Conservation (phyloP, 345 rosid genomes). For the Sisymbrium irio region DNA sequence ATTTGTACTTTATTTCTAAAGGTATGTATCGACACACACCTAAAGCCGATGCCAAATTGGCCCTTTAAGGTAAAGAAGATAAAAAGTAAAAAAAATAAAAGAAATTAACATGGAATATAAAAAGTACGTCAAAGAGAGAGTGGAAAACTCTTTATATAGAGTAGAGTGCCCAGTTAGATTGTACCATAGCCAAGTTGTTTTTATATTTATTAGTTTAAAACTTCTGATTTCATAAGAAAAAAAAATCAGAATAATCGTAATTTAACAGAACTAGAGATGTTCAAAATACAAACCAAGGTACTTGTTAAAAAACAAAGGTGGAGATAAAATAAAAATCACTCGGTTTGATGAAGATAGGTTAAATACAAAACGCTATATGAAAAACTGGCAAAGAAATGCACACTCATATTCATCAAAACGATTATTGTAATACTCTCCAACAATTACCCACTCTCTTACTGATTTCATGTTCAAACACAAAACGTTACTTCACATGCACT, state of each 20-base stretch:
- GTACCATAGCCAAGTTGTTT: not conserved
- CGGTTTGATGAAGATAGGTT: not conserved
- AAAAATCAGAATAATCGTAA: too few relatives aligned
- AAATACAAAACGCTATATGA: not conserved
- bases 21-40: not conserved
- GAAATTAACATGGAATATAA: not conserved
- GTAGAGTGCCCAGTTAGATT: not conserved
- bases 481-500: constrained; percentile 31
- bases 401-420: constrained; percentile 4
- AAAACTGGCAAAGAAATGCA: constrained; percentile 9
- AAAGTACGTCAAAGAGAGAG: not conserved
- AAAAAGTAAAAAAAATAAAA: not conserved
- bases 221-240: not conserved
- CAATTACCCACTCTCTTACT: constrained; percentile 31
- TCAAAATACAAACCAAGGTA: not conserved
- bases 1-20: not conserved
- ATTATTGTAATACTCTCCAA: constrained; percentile 23
- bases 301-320: not conserved
- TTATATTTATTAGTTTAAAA: not conserved
- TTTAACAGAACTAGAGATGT: not conserved
- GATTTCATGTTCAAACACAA: constrained; percentile 26
- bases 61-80: not conserved
- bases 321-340: not conserved
- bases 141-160: not conserved
- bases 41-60: not conserved